Evolutionary conservation across 2,329 filamentous ascomycete species (phyloP).

Genomic region (Botrytis galanthina): DNA sequence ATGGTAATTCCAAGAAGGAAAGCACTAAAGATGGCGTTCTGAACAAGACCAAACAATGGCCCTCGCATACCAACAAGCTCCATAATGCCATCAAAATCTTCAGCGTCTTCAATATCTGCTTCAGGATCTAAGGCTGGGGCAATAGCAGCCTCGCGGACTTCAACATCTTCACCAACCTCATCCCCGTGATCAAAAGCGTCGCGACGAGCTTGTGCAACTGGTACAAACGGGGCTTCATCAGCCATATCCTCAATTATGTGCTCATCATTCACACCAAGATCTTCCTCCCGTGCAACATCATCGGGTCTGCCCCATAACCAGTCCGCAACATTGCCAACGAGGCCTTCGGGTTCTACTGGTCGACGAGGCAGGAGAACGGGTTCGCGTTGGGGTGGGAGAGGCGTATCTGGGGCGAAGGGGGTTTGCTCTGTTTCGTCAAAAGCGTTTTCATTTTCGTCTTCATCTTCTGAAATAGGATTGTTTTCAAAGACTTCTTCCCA

Average conservation of each 20-base stretch:
- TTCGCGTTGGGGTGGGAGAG: constrained; percentile 25
- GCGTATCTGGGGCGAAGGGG: constrained; percentile 26
- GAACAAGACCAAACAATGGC: constrained; percentile 81
- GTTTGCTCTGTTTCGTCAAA: constrained; percentile 22
- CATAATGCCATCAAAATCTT: constrained; percentile 94
- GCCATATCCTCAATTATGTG: constrained; percentile 57
- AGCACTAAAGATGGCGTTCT: constrained; percentile 92
- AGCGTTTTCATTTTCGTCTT: constrained; percentile 19
- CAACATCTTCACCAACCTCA: constrained; percentile 48
- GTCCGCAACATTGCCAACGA: constrained; percentile 50
- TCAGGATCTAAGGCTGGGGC: constrained; percentile 72
- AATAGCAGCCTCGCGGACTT: constrained; percentile 62
- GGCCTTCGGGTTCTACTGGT: constrained; percentile 39
- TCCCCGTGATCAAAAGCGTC: constrained; percentile 30
- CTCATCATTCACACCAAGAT: constrained; percentile 53
- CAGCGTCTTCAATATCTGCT: constrained; percentile 75
- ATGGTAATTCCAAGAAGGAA: constrained; percentile 87
- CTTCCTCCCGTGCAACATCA: constrained; percentile 44
- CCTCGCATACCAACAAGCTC: constrained; percentile 97
- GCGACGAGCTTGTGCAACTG: constrained; percentile 37
- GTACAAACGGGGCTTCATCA: constrained; percentile 60
- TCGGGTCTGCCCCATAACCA: constrained; percentile 61
- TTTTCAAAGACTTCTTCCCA: constrained; percentile 30
- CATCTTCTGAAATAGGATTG: constrained; percentile 30
- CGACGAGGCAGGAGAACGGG: constrained; percentile 20